phyloP scores from a whole-genome alignment of 768 basidiomycete genomes.

The Scleroderma bovista region DNA sequence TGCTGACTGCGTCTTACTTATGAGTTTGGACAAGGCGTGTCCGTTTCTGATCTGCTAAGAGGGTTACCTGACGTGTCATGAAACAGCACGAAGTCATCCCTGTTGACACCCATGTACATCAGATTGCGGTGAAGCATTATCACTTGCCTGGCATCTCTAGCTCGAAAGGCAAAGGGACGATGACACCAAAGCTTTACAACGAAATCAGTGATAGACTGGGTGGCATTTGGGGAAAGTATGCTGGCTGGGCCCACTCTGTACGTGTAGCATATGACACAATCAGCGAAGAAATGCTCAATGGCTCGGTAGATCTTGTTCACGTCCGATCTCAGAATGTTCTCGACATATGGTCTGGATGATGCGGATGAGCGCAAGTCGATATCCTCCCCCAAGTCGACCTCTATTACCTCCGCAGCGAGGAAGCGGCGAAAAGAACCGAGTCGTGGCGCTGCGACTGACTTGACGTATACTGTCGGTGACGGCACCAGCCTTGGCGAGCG shows the following conservation, averaged over 20 bases:
- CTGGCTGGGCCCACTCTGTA: constrained; percentile 90
- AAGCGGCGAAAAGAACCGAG: background rate
- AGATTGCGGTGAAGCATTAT: constrained; percentile 80
- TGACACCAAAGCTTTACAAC: constrained; percentile 76
- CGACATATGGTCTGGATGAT: constrained; percentile 42
- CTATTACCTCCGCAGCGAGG: constrained; percentile 2
- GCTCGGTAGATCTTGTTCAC: constrained; percentile 61
- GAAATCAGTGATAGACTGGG: constrained; percentile 59
- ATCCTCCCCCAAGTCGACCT: constrained; percentile 8
- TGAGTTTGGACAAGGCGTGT: constrained; percentile 85
- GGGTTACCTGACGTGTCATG: constrained; percentile 4
- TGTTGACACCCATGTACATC: constrained; percentile 93
- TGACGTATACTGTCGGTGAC: background rate
- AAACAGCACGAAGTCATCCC: constrained; percentile 80
- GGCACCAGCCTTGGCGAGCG: constrained; percentile 33
- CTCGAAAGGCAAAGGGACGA: constrained; percentile 43
- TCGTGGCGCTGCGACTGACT: background rate
- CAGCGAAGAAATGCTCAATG: background rate
- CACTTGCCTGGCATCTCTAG: constrained; percentile 45
- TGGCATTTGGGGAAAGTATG: constrained; percentile 73
- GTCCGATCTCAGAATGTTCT: constrained; percentile 65
- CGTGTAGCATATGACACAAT: constrained; percentile 12
- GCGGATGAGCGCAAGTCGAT: constrained; percentile 16
- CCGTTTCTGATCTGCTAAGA: constrained; percentile 1
- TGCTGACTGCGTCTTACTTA: constrained; percentile 89